These are phyloP conservation scores for Rhizopogon vesiculosus DNA, from an alignment of 768 basidiomycete genomes.

Conservation along the genomic window DNA sequence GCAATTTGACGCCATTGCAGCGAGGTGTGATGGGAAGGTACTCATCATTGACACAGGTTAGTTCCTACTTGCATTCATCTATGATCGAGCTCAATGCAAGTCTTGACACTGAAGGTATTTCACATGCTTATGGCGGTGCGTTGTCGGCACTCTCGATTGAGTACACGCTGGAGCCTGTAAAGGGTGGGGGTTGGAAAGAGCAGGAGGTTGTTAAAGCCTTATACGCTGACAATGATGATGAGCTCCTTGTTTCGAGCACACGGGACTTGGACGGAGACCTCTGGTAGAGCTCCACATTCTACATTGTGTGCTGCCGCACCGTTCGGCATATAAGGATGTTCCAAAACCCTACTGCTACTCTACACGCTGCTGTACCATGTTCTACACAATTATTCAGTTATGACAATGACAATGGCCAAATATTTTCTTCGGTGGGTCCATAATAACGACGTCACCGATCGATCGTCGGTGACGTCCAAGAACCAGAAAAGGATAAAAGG, in stretches of 20 bases:
- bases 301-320: no score
- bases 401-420: no score
- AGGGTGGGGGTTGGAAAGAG: conserved; percentile 29
- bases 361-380: no score
- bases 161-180: conserved; percentile 71
- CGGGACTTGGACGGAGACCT: conserved; percentile 22
- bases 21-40: conserved; percentile 86
- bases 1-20: conserved; percentile 79
- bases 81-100: conserved; percentile 4
- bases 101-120: conserved; percentile 56
- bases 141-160: conserved; percentile 85
- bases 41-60: conserved; percentile 94
- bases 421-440: no score
- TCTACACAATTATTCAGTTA: no score
- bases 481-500: no score
- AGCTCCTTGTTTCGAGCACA: conserved; percentile 18
- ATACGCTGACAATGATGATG: conserved; percentile 28
- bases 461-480: no score
- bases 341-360: no score
- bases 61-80: conserved; percentile 2
- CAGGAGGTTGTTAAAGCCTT: conserved; percentile 31
- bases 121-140: conserved; percentile 91
- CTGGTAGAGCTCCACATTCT: conserved; percentile 2
- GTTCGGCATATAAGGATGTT: no score
- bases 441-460: no score